Percentiles rank a stretch among this genome's conserved stretches.
Evolutionary conservation across 2,329 filamentous ascomycete genomes (phyloP).

Genomic region (Phyllosticta citriasiana): DNA sequence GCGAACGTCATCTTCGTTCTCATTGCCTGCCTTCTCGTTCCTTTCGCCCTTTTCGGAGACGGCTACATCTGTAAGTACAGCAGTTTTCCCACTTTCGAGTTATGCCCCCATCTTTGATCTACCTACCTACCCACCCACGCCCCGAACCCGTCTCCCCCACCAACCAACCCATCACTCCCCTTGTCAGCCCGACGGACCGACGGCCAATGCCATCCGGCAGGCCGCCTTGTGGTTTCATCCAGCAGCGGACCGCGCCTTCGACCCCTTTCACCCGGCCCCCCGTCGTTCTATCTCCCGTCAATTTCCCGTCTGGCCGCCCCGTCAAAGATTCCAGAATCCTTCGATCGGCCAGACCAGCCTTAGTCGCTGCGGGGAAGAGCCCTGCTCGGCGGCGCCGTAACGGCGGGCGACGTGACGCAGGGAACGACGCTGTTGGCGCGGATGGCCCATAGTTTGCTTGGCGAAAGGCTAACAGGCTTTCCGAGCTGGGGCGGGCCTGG

Average conservation of each 20-base stretch:
- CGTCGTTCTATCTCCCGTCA: neutral
- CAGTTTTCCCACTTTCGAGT: neutral
- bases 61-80: slow-evolving; percentile 22
- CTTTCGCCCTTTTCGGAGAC: slow-evolving; percentile 31
- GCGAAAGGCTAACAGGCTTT: neutral
- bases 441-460: neutral
- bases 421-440: neutral
- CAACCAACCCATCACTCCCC: neutral
- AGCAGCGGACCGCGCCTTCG: neutral
- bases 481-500: neutral
- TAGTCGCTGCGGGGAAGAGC: neutral
- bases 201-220: neutral
- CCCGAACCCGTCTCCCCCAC: neutral
- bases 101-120: neutral
- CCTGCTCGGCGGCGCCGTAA: neutral
- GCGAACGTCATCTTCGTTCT: slow-evolving; percentile 28
- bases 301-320: neutral
- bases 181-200: neutral
- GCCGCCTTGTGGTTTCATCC: neutral
- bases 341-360: neutral
- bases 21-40: slow-evolving; percentile 29
- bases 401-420: neutral
- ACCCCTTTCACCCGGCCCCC: neutral
- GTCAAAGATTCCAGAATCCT: neutral
- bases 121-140: neutral